Base-by-base conservation (phyloP, 352 stramenopile genomes). In the Nothophytophthora sp. region DNA sequence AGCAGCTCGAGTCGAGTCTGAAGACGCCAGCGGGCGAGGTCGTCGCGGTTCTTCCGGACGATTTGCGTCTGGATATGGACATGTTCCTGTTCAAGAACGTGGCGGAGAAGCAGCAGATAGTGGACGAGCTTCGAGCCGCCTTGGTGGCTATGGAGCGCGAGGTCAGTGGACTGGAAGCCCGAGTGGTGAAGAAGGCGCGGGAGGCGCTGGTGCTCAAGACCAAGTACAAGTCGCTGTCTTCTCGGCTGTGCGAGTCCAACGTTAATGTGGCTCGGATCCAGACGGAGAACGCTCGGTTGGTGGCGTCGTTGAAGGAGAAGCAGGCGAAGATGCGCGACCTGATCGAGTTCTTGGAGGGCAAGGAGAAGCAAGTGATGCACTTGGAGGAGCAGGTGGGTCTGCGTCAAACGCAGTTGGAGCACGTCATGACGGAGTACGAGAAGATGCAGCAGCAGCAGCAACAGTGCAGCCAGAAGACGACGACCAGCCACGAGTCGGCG, bases 21-120 rank as follows among this genome's bases (percentile, higher is more conserved):
- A 42, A 42, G 9, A 22, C 19, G 13, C 54, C 41, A n/a, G 55
- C 62, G 34, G n/a, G 42, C 52, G 15, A 57, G 63, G 51, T 37
- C 9, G 19, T 67, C 12, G 16, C 46, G 20, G 34, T 34, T 18
- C 64, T 50, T 0, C 30, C 57, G 4, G 67, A 73, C 4, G 58
- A 60, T 9, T 59, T 87, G 1, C 60, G 71, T 20, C 54, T 90
- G 15, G 64, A 91, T 27, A 52, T 91, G 50, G 76, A 91, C 41
- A 83, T 85, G 72, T 84, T 89, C 48, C 50, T 91, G 30, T 91
- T 89, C 59, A 81, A 79, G 59, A 88, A 74, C 42, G 71, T 85
- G 12, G 61, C 83, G 3, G 68, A 81, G 37, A 91, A 89, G 60
- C 73, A 89, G 38, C 72, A 79, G 45, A 41, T 61, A 12, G 70